Conservation (phyloP, 495 filamentous ascomycete species). For the Talaromyces wortmannii region DNA sequence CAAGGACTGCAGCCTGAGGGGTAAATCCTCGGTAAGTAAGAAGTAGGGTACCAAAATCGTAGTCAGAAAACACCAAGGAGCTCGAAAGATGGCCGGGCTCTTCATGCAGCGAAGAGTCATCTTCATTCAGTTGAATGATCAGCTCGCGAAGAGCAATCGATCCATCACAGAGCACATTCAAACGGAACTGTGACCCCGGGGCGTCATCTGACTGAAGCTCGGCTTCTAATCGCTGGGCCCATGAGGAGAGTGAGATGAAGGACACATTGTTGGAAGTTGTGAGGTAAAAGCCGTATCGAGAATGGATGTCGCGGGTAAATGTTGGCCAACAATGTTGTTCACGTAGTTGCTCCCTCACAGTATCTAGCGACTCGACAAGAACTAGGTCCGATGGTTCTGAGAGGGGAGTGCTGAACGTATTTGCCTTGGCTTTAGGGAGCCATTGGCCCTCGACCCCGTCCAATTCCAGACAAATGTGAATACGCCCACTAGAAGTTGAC, state of each 20-base stretch:
- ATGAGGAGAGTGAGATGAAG: slow-evolving; percentile 63
- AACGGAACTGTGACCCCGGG: slow-evolving; percentile 63
- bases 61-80: slow-evolving; percentile 61
- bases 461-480: slow-evolving; percentile 73
- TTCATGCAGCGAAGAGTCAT: slow-evolving; percentile 21
- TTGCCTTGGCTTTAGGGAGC: slow-evolving; percentile 58
- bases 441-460: slow-evolving; percentile 79
- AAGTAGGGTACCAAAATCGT: slow-evolving; percentile 72
- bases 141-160: slow-evolving; percentile 53
- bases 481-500: slow-evolving; percentile 61
- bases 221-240: slow-evolving; percentile 68
- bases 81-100: slow-evolving; percentile 43
- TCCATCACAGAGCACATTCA: slow-evolving; percentile 61
- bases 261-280: slow-evolving; percentile 65
- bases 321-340: slow-evolving; percentile 56
- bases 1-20: slow-evolving; percentile 61
- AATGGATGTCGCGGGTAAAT: slow-evolving; percentile 66
- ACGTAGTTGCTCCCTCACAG: slow-evolving; percentile 42
- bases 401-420: slow-evolving; percentile 28
- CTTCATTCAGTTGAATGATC: slow-evolving; percentile 47
- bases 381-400: slow-evolving; percentile 37
- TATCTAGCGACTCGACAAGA: slow-evolving; percentile 54
- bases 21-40: slow-evolving; percentile 59
- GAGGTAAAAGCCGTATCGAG: slow-evolving; percentile 72
- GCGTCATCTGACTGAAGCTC: slow-evolving; percentile 62